A percentile compares a stretch with the other conserved stretches of the same genome.
Conservation (phyloP, 176 grass and related monocot species). For the Oryza rufipogon region DNA sequence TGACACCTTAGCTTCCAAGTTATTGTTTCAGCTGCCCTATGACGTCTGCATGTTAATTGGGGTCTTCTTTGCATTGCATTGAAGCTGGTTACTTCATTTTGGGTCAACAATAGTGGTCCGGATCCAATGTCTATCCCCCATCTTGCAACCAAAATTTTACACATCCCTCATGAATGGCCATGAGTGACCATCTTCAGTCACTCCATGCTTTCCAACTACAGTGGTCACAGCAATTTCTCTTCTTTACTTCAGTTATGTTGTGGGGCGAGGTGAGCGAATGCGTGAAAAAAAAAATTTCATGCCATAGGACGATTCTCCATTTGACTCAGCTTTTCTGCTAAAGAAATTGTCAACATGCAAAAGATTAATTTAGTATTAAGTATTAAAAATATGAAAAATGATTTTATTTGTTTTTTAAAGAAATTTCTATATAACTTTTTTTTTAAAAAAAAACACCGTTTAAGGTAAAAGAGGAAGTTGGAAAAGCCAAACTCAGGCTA, state of each 20-base stretch:
- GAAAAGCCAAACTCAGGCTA: too few relatives aligned
- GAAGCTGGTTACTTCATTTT: background rate
- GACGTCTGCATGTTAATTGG: conserved; percentile 7
- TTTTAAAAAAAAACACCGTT: too few relatives aligned
- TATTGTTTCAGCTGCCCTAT: conserved; percentile 18
- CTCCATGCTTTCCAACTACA: background rate
- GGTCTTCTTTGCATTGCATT: background rate
- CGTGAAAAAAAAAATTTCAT: too few relatives aligned
- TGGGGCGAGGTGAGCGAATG: too few relatives aligned
- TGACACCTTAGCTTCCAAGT: conserved; percentile 38
- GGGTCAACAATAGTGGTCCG: background rate
- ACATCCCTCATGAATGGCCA: background rate
- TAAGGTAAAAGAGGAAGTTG: too few relatives aligned
- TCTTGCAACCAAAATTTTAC: background rate
- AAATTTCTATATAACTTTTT: too few relatives aligned
- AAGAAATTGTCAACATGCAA: too few relatives aligned
- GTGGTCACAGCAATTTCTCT: background rate
- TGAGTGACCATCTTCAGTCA: background rate
- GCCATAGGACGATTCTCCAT: too few relatives aligned
- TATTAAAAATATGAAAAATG: too few relatives aligned
- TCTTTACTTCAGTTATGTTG: background rate
- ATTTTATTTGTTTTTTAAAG: too few relatives aligned
- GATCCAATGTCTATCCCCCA: background rate
- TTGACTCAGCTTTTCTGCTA: too few relatives aligned
- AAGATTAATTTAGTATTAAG: too few relatives aligned